Conservation (phyloP, 768 basidiomycete genomes). For the Russula ochroleuca region DNA sequence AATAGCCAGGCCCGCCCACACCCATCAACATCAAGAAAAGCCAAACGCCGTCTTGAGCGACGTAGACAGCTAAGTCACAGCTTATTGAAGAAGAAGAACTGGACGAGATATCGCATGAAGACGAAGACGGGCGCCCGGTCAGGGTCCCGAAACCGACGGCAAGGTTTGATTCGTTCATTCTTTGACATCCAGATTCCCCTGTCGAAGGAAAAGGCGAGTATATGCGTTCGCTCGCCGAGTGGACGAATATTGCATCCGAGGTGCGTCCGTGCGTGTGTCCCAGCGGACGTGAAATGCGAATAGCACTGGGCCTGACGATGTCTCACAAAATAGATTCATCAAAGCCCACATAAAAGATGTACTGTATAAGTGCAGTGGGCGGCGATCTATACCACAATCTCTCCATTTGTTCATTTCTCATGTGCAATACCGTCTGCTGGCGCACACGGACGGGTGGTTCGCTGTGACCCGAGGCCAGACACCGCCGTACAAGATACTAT, state of each 20-base stretch:
- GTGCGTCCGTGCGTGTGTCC: constrained; percentile 44
- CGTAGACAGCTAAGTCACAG: constrained; percentile 33
- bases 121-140: constrained; percentile 30
- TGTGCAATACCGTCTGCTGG: not conserved
- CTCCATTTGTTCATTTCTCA: not conserved
- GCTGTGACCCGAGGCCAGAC: too few relatives aligned
- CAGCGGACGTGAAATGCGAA: not conserved
- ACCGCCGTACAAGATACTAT: too few relatives aligned
- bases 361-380: not conserved
- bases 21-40: constrained; percentile 29
- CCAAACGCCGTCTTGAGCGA: constrained; percentile 30
- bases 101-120: constrained; percentile 27
- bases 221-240: constrained; percentile 63
- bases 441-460: not conserved
- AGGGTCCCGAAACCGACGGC: constrained; percentile 46
- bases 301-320: not conserved
- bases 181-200: constrained; percentile 72
- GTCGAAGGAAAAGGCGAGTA: constrained; percentile 71
- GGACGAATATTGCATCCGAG: constrained; percentile 60
- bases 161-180: constrained; percentile 60
- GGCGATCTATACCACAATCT: not conserved
- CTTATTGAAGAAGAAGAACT: constrained; percentile 32
- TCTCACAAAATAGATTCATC: constrained; percentile 9
- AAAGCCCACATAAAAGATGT: not conserved
- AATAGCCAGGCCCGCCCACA: constrained; percentile 14